Evolutionary conservation across 768 basidiomycete species (phyloP).

Genomic region (Cystobasidium onofrii): DNA sequence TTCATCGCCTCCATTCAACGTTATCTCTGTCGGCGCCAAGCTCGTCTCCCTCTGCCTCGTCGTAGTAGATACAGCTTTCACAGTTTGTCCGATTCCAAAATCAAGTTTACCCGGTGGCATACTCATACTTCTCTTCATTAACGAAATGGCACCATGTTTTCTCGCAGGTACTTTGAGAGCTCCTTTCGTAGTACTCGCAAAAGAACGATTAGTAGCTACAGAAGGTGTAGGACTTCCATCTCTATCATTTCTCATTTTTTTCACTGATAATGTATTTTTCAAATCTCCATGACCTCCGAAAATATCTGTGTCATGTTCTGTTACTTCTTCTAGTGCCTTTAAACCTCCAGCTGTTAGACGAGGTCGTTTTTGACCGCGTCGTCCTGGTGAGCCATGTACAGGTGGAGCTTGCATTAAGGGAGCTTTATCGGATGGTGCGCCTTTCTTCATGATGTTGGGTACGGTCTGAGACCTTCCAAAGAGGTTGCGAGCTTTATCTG

Average conservation of each 20-base stretch:
- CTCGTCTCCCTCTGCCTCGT: slow-evolving; percentile 11
- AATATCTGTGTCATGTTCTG: slow-evolving; percentile 1
- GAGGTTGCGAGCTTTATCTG: slow-evolving; percentile 11
- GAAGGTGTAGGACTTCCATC: slow-evolving; percentile 21
- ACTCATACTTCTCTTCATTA: slow-evolving; percentile 14
- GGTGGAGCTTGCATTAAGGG: neutral
- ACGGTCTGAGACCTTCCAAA: neutral
- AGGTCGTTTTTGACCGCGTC: slow-evolving; percentile 20
- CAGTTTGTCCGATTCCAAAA: neutral
- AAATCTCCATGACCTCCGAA: neutral
- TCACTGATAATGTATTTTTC: neutral
- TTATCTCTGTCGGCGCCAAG: slow-evolving; percentile 13
- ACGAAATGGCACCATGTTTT: neutral
- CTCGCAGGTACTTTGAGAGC: neutral
- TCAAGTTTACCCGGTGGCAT: slow-evolving; percentile 23
- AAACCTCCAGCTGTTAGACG: slow-evolving; percentile 26
- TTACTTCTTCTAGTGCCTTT: slow-evolving; percentile 1
- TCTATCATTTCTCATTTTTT: slow-evolving; percentile 5
- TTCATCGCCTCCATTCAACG: neutral
- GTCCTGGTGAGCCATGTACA: slow-evolving; percentile 13
- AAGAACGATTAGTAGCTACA: neutral
- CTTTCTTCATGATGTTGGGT: neutral
- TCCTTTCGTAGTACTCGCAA: neutral
- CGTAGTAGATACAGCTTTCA: neutral
- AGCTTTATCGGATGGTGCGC: neutral